Percentiles rank a stretch among this genome's conserved stretches.
phyloP scores from a whole-genome alignment of 1,139 yeast genomes.

The Scheffersomyces parashehatae region DNA sequence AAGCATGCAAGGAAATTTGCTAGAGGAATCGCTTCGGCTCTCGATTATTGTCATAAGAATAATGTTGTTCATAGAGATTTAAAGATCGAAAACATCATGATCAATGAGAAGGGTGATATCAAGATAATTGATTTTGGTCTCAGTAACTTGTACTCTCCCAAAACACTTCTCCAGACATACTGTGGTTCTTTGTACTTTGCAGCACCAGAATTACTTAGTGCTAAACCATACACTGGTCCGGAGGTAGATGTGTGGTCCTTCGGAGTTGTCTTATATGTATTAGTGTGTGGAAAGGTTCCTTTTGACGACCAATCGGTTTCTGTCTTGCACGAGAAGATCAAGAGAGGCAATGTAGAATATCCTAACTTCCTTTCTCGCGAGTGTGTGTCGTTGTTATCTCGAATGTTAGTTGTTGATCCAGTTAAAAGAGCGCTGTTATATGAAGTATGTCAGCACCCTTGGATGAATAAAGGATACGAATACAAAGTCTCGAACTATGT shows the following conservation, averaged over 20 bases:
- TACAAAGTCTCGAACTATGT: constrained; percentile 68
- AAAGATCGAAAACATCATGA: constrained; percentile 95
- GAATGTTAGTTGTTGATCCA: constrained; percentile 94
- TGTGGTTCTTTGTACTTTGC: constrained; percentile 98
- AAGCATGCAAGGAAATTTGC: constrained; percentile 94
- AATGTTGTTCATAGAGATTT: constrained; percentile 96
- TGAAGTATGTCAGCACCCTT: constrained; percentile 85
- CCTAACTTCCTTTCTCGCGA: constrained; percentile 81
- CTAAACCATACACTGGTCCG: constrained; percentile 92
- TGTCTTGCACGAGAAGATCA: constrained; percentile 90
- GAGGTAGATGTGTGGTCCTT: constrained; percentile 99
- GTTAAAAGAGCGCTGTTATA: constrained; percentile 71
- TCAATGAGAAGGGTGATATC: constrained; percentile 89
- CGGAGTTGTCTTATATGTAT: constrained; percentile 91
- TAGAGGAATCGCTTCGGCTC: constrained; percentile 92
- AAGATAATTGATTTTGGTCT: constrained; percentile 95
- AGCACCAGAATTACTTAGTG: constrained; percentile 93
- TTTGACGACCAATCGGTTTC: constrained; percentile 95
- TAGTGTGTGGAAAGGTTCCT: constrained; percentile 97
- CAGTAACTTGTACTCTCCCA: constrained; percentile 79
- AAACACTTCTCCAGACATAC: constrained; percentile 78
- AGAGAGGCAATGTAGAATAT: constrained; percentile 88
- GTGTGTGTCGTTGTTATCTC: constrained; percentile 77
- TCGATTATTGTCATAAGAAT: constrained; percentile 90
- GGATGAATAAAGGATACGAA: constrained; percentile 93